Base-by-base conservation (phyloP, 768 basidiomycete genomes). In the Trametes sanguinea region DNA sequence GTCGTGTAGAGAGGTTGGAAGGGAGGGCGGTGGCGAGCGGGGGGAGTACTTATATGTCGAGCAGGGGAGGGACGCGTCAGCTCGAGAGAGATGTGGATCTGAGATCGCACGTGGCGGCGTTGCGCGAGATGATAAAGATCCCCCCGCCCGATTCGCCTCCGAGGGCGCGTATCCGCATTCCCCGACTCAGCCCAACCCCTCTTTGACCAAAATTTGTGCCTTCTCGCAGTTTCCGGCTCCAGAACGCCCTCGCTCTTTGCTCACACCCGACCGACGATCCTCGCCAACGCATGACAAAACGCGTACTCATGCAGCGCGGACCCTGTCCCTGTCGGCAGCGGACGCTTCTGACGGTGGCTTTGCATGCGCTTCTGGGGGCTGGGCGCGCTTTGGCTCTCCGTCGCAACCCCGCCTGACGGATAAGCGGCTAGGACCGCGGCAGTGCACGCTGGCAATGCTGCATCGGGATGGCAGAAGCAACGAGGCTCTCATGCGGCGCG, bases 41-140 rank as follows among this genome's bases (percentile, higher is more conserved):
- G 58, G 45, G 45, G 59, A 60, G 52, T 54, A 57, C 59, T 70
- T 73, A 69, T 70, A 71, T 62, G 55, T 48, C 48, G 57, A 47
- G 55, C 35, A 42, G 14, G 47, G 52, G 60, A 52, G 70, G 72
- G 72, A 71, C 72, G 72, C 72, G 72, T 73, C 72, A 73, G 72
- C 72, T 70, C 64, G 54, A 61, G 57, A 47, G 51, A 56, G 63
- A 63, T 59, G 53, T 11, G 56, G 58, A 69, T 69, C 67, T 69
- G 56, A 68, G 71, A 72, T 72, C 54, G 62, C 65, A 60, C 68
- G 68, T 68, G 66, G 61, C 45, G 64, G 63, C 63, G 68, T 64
- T 68, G 68, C 62, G 44, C 10, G 39, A 63, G 65, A 67, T 64
- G 47, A 53, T 62, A 50, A 50, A 67, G 65, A 66, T 66, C 67